Base-by-base conservation (phyloP, 345 rosid species). In the Viola odorata region DNA sequence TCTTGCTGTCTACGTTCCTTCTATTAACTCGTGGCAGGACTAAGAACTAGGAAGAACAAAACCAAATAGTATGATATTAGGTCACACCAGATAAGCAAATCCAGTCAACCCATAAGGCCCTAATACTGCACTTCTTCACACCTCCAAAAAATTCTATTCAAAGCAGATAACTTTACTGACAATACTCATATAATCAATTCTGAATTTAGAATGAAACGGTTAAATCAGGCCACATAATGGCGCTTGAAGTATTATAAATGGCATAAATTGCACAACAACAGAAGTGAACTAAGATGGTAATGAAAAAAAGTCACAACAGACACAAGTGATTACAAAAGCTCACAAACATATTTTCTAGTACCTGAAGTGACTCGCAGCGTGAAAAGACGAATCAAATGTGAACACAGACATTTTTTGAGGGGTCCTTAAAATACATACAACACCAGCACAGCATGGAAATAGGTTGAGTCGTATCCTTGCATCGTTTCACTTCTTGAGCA, bases 401-500 rank as follows among this genome's bases (percentile, higher is more conserved):
- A 64, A 53, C 45, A 57, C 62, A 63, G 60, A 57, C 69, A 67
- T 56, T 16, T 44, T 36, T 62, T 53, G 45, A 55, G 41, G 67
- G 42, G 69, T 68, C 55, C 61, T 60, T 61, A 52, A 52, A 50
- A 57, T n/a, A 68, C 53, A 63, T 47, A 12, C 44, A 60, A 62
- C 38, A 57, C 17, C 44, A 59, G 16, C 67, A 42, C 32, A 37
- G 17, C 60, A 53, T 49, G 23, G 50, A 60, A 73, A 54, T 7
- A 45, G 56, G 50, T 40, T 37, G 39, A 63, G 50, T n/a, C 44
- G 17, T 61, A 49, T 40, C 63, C 59, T 53, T 13, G 9, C 37
- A 10, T 70, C 55, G 12, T 59, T 53, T 87, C 86, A 73, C 73
- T 77, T 63, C 73, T 58, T 85, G 74, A 88, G 74, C 63, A 80